Evolutionary conservation across 2,329 filamentous ascomycete genomes (phyloP).

Genomic region (Didymella lethalis): DNA sequence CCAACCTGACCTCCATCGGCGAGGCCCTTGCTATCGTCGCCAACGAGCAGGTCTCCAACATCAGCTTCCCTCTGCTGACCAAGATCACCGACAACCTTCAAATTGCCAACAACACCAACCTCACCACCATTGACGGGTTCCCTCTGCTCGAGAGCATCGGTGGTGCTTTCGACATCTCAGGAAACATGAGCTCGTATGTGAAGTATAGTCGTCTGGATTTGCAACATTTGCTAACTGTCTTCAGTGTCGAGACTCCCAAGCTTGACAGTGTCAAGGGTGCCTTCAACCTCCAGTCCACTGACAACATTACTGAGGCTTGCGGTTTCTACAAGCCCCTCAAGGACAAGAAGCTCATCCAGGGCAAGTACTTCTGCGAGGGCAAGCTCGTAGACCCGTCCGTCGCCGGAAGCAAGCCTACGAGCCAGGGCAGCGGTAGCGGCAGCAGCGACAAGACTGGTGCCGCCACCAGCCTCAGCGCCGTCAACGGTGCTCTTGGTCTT

Average conservation of each 20-base stretch:
- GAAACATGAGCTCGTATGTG: constrained; percentile 82
- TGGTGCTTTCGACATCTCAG: constrained; percentile 85
- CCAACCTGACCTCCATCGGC: constrained; percentile 74
- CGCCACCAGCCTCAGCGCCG: constrained; percentile 53
- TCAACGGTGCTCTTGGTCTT: constrained; percentile 53
- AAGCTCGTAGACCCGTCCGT: constrained; percentile 45
- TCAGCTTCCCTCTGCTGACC: constrained; percentile 74
- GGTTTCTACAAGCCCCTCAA: constrained; percentile 52
- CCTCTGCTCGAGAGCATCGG: constrained; percentile 70
- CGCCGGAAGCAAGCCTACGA: constrained; percentile 46
- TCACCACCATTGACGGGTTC: constrained; percentile 72
- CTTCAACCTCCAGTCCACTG: constrained; percentile 60
- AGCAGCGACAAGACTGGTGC: constrained; percentile 43
- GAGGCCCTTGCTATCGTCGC: constrained; percentile 65
- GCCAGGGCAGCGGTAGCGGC: constrained; percentile 34
- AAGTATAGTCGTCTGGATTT: not conserved
- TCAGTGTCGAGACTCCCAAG: constrained; percentile 73
- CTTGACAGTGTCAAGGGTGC: constrained; percentile 57
- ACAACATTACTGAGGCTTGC: constrained; percentile 53
- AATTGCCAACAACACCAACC: constrained; percentile 87
- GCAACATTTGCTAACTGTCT: constrained; percentile 42
- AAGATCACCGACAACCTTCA: constrained; percentile 80
- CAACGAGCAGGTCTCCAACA: constrained; percentile 70
- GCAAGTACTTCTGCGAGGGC: constrained; percentile 53
- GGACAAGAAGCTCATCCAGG: constrained; percentile 55